Conservation (phyloP, 2,329 filamentous ascomycete species). For the Diaporthe ilicicola region DNA sequence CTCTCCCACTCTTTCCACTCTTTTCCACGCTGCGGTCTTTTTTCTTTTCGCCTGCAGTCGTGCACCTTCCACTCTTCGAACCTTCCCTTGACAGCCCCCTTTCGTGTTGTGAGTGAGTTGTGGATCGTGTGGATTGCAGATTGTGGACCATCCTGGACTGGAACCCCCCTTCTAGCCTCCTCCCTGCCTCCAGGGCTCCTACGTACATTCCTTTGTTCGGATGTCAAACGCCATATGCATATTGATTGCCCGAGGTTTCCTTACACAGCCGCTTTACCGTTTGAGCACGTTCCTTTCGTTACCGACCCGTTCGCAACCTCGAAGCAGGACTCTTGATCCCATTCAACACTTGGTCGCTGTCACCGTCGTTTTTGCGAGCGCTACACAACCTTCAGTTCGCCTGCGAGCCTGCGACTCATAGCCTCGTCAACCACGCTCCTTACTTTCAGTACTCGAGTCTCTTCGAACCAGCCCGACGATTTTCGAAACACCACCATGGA, state of each 20-base stretch:
- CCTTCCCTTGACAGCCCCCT: slow-evolving; percentile 20
- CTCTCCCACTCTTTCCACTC: slow-evolving; percentile 13
- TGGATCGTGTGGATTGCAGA: slow-evolving; percentile 17
- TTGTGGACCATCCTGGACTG: slow-evolving; percentile 15
- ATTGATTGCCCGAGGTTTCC: neutral
- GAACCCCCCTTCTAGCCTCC: slow-evolving; percentile 4
- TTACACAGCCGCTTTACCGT: neutral
- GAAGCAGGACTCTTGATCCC: neutral
- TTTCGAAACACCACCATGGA: slow-evolving; percentile 21
- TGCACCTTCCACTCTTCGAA: neutral
- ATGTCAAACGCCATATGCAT: neutral
- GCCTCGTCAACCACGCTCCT: slow-evolving; percentile 10
- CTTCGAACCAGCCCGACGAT: neutral
- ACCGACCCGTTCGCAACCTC: neutral
- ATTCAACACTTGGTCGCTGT: neutral
- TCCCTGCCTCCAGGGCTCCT: slow-evolving; percentile 20
- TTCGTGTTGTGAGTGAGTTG: slow-evolving; percentile 11
- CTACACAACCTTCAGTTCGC: neutral
- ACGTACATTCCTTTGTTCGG: slow-evolving; percentile 14
- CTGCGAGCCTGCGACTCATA: neutral
- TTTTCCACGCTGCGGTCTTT: neutral
- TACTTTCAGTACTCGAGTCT: neutral
- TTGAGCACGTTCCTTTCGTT: slow-evolving; percentile 6
- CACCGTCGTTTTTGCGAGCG: neutral
- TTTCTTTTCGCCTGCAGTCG: neutral